Base-by-base conservation (phyloP, 2,329 filamentous ascomycete genomes). In the Chaetomiaceae sp. region DNA sequence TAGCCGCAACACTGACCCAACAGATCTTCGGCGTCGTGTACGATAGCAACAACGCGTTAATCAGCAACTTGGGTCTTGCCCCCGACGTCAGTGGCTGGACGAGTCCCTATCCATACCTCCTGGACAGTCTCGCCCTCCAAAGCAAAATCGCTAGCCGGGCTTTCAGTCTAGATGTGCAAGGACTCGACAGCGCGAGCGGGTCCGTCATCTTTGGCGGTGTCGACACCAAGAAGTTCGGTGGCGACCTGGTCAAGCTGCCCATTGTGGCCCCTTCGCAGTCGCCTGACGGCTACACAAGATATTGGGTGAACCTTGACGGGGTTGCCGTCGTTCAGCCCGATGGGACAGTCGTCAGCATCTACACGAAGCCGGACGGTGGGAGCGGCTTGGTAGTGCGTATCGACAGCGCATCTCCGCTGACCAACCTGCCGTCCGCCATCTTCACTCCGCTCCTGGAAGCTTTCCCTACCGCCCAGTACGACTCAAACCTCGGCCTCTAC, bases 141-240 rank as follows among this genome's bases (percentile, higher is more conserved):
- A 41, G 47, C 12, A 18, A 38, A 22, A 52, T 43, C 39, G 38
- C 34, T 18, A 52, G 38, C 43, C 45, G 48, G 35, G 50, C 50
- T 12, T 52, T 49, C 26, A 52, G 50, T 37, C 24, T 52, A 41
- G 48, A 49, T 18, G 35, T 52, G 26, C 27, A 17, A 22, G 36
- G 36, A 1, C 29, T 44, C 14, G 34, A 37, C 9, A 44, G 42
- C 35, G 27, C 10, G 10, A 9, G 11, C 18, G 34, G 34, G 11
- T 22, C 34, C 34, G 19, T 37, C 11, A 37, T 24, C 34, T 37
- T 37, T 22, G 34, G 34, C 34, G 34, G 34, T 14, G 24, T 37
- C 34, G 34, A 37, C 19, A 37, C 34, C 10, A 24, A n/a, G 11
- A 37, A 37, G 18, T 37, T 14, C 11, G 14, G 11, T 12, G 34